Evolutionary conservation across 306 rosid genomes (phyloP).

Genomic region (Castanea crenata): DNA sequence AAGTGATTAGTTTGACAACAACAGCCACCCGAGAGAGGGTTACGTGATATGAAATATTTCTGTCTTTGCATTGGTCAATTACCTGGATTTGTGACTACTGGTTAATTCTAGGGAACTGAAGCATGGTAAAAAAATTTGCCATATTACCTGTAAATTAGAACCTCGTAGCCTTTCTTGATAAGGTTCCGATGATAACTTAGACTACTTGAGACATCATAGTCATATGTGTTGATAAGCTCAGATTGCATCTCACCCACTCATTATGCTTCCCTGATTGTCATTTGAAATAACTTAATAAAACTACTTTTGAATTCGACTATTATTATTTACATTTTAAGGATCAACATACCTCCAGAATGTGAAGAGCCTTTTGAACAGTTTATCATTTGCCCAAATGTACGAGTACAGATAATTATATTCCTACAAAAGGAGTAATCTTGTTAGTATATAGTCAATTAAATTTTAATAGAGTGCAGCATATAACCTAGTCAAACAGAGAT

Average conservation of each 20-base stretch:
- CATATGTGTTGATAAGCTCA: not conserved
- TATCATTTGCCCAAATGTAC: conserved; percentile 23
- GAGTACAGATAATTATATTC: not conserved
- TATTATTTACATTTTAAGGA: no score
- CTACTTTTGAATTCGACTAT: not conserved
- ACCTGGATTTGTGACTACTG: no score
- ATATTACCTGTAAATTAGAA: conserved; percentile 23
- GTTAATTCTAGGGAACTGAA: not conserved
- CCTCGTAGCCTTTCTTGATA: conserved; percentile 3
- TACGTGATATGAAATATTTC: no score
- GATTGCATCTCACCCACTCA: conserved; percentile 27
- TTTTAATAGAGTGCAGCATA: not conserved
- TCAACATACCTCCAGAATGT: conserved; percentile 12
- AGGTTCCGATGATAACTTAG: conserved; percentile 10
- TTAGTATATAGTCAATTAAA: not conserved
- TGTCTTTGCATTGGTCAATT: no score
- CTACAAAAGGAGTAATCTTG: not conserved
- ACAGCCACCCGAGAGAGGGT: no score
- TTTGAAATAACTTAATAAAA: not conserved
- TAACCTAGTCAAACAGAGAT: not conserved
- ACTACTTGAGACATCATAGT: not conserved
- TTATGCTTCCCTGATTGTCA: conserved; percentile 29
- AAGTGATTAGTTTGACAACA: no score
- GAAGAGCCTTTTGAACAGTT: conserved; percentile 21
- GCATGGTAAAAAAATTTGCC: not conserved